phyloP scores from a whole-genome alignment of 2,329 filamentous ascomycete species.

The Xylariaceae sp. region DNA sequence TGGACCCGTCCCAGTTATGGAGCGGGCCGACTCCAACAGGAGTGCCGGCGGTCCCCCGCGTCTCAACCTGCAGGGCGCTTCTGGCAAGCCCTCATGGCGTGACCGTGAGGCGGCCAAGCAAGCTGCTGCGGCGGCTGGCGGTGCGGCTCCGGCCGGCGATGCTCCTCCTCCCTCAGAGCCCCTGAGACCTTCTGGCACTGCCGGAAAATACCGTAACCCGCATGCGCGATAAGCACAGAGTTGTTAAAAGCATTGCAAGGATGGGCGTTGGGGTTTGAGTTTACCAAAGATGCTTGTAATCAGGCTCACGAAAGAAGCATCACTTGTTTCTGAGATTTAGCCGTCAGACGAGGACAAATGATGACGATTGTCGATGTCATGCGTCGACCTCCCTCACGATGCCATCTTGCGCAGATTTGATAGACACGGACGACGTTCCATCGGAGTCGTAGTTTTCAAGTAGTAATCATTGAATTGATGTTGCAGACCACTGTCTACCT shows the following conservation, averaged over 20 bases:
- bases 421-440: background rate
- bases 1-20: constrained; percentile 26
- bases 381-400: background rate
- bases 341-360: constrained; percentile 8
- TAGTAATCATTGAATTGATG: background rate
- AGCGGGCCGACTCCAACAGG: constrained; percentile 28
- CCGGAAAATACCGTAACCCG: constrained; percentile 57
- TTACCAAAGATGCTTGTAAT: constrained; percentile 28
- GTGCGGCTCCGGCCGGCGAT: constrained; percentile 15
- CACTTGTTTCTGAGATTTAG: constrained; percentile 13
- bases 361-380: constrained; percentile 10
- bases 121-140: constrained; percentile 24
- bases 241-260: constrained; percentile 26
- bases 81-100: constrained; percentile 64
- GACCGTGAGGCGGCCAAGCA: constrained; percentile 58
- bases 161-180: constrained; percentile 36
- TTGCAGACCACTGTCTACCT: background rate
- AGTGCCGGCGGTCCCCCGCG: constrained; percentile 45
- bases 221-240: constrained; percentile 37
- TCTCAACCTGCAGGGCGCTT: constrained; percentile 55
- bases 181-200: constrained; percentile 47
- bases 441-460: background rate
- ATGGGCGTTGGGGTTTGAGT: constrained; percentile 30
- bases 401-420: background rate
- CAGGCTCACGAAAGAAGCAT: constrained; percentile 25